Evolutionary conservation across 805 yeast genomes (phyloP).

Genomic region (Huiozyma sinensis): DNA sequence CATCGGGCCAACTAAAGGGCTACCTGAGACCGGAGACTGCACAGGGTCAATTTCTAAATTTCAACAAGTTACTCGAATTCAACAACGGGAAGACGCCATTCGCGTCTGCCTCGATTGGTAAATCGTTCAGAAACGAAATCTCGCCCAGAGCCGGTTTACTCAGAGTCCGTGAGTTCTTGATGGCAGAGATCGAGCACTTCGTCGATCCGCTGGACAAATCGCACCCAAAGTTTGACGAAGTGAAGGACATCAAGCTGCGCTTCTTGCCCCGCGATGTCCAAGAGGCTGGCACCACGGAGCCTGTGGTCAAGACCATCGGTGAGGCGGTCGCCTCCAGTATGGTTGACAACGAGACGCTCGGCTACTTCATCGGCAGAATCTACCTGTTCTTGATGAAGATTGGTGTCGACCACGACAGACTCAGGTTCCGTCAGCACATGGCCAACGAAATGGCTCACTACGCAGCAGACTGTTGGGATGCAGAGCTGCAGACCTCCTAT

Average conservation of each 20-base stretch:
- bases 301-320: conserved; percentile 60
- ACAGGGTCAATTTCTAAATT: conserved; percentile 97
- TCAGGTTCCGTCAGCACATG: conserved; percentile 98
- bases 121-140: conserved; percentile 97
- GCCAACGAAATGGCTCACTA: conserved; percentile 99
- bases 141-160: conserved; percentile 96
- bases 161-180: conserved; percentile 95
- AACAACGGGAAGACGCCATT: conserved; percentile 97
- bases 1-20: conserved; percentile 93
- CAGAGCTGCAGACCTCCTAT: conserved; percentile 86
- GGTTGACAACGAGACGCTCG: conserved; percentile 95
- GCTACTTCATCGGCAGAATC: conserved; percentile 93
- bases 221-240: conserved; percentile 71
- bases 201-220: conserved; percentile 87
- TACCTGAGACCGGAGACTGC: conserved; percentile 98
- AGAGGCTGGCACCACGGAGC: conserved; percentile 68
- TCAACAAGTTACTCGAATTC: conserved; percentile 83
- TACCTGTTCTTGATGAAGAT: conserved; percentile 72
- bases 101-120: conserved; percentile 98
- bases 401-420: conserved; percentile 75
- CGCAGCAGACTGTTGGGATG: conserved; percentile 99
- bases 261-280: conserved; percentile 85
- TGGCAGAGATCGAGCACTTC: conserved; percentile 99
- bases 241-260: conserved; percentile 58
- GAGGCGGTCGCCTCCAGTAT: conserved; percentile 81